Percentiles rank a stretch among this genome's conserved stretches.
Evolutionary conservation across 306 rosid species (phyloP).

Genomic region (Sindora glabra): DNA sequence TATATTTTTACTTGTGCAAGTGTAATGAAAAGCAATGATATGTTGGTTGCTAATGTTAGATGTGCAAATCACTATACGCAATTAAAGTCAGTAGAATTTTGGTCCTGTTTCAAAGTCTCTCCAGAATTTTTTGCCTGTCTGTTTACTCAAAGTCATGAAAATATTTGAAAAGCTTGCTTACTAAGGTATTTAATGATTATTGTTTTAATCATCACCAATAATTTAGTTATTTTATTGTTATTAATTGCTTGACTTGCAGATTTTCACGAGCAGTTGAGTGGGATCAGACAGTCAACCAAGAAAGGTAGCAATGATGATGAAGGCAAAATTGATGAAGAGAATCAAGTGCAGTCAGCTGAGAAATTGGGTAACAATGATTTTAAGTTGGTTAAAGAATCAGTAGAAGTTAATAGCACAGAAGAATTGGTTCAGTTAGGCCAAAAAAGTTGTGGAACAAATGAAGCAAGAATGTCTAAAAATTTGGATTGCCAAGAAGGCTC

Average conservation of each 20-base stretch:
- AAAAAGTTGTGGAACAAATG: too few species aligned
- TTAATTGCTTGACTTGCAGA: slow-evolving; percentile 25
- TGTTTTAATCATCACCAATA: slow-evolving; percentile 2
- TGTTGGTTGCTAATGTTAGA: slow-evolving; percentile 12
- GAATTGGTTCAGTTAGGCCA: too few species aligned
- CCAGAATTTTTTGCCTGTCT: background rate
- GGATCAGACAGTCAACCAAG: slow-evolving; percentile 13
- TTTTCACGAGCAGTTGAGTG: slow-evolving; percentile 16
- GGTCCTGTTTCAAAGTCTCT: slow-evolving; percentile 1
- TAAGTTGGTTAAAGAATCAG: too few species aligned
- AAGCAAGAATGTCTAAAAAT: too few species aligned
- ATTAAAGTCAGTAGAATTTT: too few species aligned
- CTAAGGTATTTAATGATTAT: background rate
- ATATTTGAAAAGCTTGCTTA: slow-evolving; percentile 2
- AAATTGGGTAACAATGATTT: too few species aligned
- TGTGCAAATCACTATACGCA: background rate
- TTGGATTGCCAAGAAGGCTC: slow-evolving; percentile 19
- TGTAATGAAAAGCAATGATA: background rate
- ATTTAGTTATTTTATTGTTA: background rate
- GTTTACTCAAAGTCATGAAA: background rate
- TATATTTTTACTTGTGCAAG: slow-evolving; percentile 4
- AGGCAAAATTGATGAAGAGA: slow-evolving; percentile 17
- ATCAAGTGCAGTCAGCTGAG: too few species aligned
- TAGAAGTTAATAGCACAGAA: too few species aligned
- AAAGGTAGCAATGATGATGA: slow-evolving; percentile 17